Conservation (phyloP, 1,284 basidiomycete species). For the Ceratobasidium papillatum region DNA sequence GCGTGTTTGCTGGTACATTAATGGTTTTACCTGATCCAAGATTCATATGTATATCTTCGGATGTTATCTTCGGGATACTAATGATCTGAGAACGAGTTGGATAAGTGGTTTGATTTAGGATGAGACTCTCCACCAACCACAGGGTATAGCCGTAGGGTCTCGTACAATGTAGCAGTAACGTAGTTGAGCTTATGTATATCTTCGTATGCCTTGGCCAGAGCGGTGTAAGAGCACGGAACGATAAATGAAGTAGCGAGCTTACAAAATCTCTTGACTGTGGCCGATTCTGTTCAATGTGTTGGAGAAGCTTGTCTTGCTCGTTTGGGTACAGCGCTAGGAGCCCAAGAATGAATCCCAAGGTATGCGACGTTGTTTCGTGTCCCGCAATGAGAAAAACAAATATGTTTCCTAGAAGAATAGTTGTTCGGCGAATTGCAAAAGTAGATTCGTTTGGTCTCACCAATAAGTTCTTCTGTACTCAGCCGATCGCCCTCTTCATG, state of each 20-base stretch:
- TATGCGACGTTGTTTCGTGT: conserved; percentile 42
- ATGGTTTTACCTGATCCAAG: not conserved
- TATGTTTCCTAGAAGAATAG: conserved; percentile 3
- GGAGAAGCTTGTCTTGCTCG: conserved; percentile 20
- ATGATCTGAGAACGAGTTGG: not conserved
- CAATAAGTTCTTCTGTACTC: conserved; percentile 16
- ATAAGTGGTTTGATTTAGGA: not conserved
- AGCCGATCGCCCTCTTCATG: conserved; percentile 6
- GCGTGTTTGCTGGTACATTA: not conserved
- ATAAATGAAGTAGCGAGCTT: not conserved
- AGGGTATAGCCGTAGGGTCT: conserved; percentile 30
- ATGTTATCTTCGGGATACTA: not conserved
- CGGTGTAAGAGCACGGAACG: not conserved
- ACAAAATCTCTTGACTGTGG: conserved; percentile 5
- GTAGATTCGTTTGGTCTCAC: not conserved
- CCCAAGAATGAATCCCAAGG: conserved; percentile 18
- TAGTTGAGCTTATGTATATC: conserved; percentile 44
- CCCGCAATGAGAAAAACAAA: conserved; percentile 41
- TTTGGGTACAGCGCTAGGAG: conserved; percentile 35
- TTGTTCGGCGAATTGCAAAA: not conserved
- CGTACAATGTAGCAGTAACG: conserved; percentile 6
- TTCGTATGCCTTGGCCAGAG: conserved; percentile 46
- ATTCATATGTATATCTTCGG: conserved; percentile 4
- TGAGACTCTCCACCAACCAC: not conserved
- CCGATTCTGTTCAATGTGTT: conserved; percentile 27